These are phyloP conservation scores for Triticum aestivum DNA, from an alignment of 176 grass and related monocot genomes.

Conservation along the genomic window DNA sequence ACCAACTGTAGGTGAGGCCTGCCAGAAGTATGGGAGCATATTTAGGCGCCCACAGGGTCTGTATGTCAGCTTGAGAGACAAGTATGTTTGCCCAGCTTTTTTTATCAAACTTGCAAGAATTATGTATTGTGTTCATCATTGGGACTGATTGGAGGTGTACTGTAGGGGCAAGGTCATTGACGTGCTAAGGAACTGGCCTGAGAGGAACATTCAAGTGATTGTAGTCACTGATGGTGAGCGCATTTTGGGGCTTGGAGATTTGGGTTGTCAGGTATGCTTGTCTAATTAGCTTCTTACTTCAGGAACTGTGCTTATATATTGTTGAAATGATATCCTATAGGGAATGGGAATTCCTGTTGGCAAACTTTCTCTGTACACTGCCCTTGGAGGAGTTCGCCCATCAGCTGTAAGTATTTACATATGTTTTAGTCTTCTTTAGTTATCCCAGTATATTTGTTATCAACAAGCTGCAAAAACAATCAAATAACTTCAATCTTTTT, in stretches of 20 bases:
- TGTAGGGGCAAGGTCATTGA: conserved; percentile 89
- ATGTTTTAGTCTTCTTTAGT: not conserved
- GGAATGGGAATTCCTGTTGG: conserved; percentile 99
- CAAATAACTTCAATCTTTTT: not conserved
- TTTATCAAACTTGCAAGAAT: conserved; percentile 9
- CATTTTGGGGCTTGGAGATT: conserved; percentile 97
- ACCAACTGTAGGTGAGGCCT: conserved; percentile 97
- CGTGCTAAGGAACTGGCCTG: conserved; percentile 98
- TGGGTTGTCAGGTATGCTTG: conserved; percentile 91
- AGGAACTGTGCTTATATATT: conserved; percentile 28
- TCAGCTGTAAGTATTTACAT: conserved; percentile 68
- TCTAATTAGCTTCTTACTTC: conserved; percentile 20
- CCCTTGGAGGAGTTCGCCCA: conserved; percentile 89
- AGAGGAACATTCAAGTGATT: conserved; percentile 90
- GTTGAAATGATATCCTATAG: conserved; percentile 51
- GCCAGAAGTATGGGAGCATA: conserved; percentile 98
- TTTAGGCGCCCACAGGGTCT: conserved; percentile 85
- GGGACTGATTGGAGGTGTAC: conserved; percentile 22
- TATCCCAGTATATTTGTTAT: not conserved
- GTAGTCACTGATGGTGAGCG: conserved; percentile 98
- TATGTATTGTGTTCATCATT: not conserved
- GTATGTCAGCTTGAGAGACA: conserved; percentile 96
- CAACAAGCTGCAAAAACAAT: conserved; percentile 3
- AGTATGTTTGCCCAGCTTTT: conserved; percentile 48
- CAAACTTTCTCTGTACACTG: conserved; percentile 97